Evolutionary conservation across 495 filamentous ascomycete genomes (phyloP), one percentile per base, ranked within the genome.

Genomic region (Penicillium soppii): DNA sequence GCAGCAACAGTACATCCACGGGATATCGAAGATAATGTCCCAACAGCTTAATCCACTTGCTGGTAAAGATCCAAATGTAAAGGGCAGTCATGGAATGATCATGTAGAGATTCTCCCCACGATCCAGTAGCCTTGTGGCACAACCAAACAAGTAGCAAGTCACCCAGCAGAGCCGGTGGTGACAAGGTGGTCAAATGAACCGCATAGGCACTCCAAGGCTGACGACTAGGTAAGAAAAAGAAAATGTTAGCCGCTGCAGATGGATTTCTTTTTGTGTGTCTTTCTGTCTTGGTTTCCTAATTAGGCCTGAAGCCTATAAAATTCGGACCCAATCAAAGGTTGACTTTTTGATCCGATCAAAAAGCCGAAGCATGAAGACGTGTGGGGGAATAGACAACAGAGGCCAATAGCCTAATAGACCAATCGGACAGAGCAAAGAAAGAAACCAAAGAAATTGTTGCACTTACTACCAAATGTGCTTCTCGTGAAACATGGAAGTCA

Each of bases 131-230:
- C 47, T 74, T 67, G 51, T 68, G 61, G 50, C 76, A 76, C 10
- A 82, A 52, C 47, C 71, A 78, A 45, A 90, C 67, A 37, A 90
- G 70, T 29, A 86, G 63, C 16, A 81, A 68, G 62, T 91, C 88
- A 35, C 81, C 72, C 30, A 86, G 53, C 36, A 89, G 72, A 16
- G 87, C 85, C 15, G 86, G 80, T 19, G 88, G 86, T 29, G 84
- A 84, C 56, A 90, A 81, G 7, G 87, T 89, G 17, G 84, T 85
- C 58, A 89, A 59, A 66, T 90, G 82, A 21, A 91, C 79, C 21
- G 86, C 86, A 65, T 91, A 92, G 5, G 84, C 80, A 52, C 83
- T 87, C 86, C 87, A 92, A 13, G 77, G 82, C 60, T 89, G 84
- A 57, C 82, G 78, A 54, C 86, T 90, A 58, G n/a, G n/a, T n/a